Evolutionary conservation across 1,284 basidiomycete species (phyloP).

Genomic region (Sporisorium exsertum): DNA sequence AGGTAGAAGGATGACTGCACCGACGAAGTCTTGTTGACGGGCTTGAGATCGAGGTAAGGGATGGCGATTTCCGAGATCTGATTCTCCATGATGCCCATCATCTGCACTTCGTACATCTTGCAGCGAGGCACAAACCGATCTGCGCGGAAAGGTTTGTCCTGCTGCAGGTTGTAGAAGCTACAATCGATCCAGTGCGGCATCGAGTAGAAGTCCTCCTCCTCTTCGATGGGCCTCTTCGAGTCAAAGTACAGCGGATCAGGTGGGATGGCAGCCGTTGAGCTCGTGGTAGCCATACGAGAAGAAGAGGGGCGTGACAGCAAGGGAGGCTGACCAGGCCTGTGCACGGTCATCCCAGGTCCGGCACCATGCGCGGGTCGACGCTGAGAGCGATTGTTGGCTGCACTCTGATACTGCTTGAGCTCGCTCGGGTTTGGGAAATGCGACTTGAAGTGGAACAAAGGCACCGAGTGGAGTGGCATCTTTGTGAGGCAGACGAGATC

Average conservation of each 20-base stretch:
- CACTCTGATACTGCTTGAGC: slow-evolving; percentile 26
- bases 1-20: slow-evolving; percentile 51
- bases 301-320: slow-evolving; percentile 38
- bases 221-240: slow-evolving; percentile 33
- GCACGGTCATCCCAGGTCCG: slow-evolving; percentile 38
- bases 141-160: slow-evolving; percentile 65
- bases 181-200: slow-evolving; percentile 69
- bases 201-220: slow-evolving; percentile 56
- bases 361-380: slow-evolving; percentile 22
- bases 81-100: slow-evolving; percentile 68
- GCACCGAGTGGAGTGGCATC: slow-evolving; percentile 86
- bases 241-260: slow-evolving; percentile 65
- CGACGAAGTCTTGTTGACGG: slow-evolving; percentile 42
- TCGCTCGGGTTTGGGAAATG: slow-evolving; percentile 48
- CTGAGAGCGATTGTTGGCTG: slow-evolving; percentile 16
- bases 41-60: slow-evolving; percentile 62
- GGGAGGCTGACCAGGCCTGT: slow-evolving; percentile 24
- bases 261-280: slow-evolving; percentile 22
- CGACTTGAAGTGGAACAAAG: slow-evolving; percentile 68
- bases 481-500: slow-evolving; percentile 92
- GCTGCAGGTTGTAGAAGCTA: slow-evolving; percentile 68
- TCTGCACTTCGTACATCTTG: slow-evolving; percentile 68
- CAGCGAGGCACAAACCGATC: slow-evolving; percentile 68
- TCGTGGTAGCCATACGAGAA: slow-evolving; percentile 20
- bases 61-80: slow-evolving; percentile 64